These are phyloP conservation scores for Cystoisospora suis DNA, from an alignment of 169 alveolate genomes.

Conservation along the genomic window DNA sequence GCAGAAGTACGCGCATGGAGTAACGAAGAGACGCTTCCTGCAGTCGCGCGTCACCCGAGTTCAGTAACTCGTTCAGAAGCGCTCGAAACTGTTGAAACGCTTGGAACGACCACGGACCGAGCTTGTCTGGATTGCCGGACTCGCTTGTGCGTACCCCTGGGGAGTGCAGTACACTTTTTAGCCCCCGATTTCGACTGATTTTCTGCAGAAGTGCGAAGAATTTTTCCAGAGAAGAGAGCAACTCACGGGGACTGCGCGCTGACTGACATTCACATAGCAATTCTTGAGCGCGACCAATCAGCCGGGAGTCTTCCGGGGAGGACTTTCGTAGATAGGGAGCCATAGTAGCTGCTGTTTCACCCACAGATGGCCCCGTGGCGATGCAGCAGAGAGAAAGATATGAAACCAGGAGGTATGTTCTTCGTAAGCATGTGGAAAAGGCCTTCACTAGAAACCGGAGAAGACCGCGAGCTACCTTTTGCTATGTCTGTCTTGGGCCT, in stretches of 20 bases:
- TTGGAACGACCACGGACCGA: not conserved
- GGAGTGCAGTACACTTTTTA: not conserved
- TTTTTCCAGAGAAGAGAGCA: not conserved
- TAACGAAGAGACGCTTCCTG: not conserved
- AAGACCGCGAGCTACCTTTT: no score
- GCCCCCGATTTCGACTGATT: not conserved
- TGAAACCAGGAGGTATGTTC: no score
- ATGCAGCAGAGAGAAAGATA: no score
- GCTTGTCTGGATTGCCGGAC: not conserved
- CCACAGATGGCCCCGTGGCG: no score
- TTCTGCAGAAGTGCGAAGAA: not conserved
- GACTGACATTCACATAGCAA: not conserved
- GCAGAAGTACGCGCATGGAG: not conserved
- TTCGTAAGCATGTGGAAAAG: no score
- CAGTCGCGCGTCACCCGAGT: not conserved
- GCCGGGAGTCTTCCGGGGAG: not conserved
- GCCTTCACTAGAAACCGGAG: no score
- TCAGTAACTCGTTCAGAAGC: not conserved
- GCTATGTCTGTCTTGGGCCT: no score
- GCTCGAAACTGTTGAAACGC: not conserved
- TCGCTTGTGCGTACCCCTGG: not conserved
- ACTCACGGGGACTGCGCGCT: not conserved
- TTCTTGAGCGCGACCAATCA: not conserved
- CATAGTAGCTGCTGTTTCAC: no score
- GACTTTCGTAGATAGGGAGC: no score